Conservation (phyloP, 805 yeast genomes). For the Helenozyma baotianmanensis region DNA sequence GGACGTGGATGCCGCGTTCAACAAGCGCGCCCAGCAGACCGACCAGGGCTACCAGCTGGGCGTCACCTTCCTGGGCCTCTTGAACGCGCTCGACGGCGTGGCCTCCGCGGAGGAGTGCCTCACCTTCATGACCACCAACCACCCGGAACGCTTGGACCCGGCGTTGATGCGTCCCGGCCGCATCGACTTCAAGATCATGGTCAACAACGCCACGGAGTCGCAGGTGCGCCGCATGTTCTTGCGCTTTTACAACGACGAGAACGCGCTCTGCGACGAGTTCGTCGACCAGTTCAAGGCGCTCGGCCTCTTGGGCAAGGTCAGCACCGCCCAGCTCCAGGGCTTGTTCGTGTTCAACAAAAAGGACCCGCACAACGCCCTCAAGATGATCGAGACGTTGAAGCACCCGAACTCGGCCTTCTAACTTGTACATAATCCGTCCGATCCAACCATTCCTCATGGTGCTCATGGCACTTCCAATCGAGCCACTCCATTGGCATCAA, state of each 20-base stretch:
- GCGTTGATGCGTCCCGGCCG: constrained; percentile 94
- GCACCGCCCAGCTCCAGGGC: constrained; percentile 95
- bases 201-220: constrained; percentile 80
- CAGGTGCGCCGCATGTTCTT: constrained; percentile 83
- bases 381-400: constrained; percentile 49
- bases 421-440: background rate
- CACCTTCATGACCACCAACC: constrained; percentile 98
- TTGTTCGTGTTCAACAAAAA: constrained; percentile 88
- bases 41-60: constrained; percentile 82
- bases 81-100: constrained; percentile 95
- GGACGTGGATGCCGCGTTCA: constrained; percentile 95
- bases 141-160: constrained; percentile 89
- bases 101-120: constrained; percentile 95
- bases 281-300: constrained; percentile 43
- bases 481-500: too few relatives aligned
- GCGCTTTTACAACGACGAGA: constrained; percentile 71
- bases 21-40: constrained; percentile 65
- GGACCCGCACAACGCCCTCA: constrained; percentile 70
- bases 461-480: too few relatives aligned
- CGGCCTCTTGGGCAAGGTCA: constrained; percentile 44
- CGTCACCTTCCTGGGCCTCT: constrained; percentile 89
- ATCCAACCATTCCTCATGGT: too few relatives aligned
- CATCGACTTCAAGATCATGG: constrained; percentile 75
- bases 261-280: constrained; percentile 49
- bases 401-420: constrained; percentile 20